Base-by-base conservation (phyloP, 202 grass and related monocot genomes). In the Schoenoplectus triqueter region DNA sequence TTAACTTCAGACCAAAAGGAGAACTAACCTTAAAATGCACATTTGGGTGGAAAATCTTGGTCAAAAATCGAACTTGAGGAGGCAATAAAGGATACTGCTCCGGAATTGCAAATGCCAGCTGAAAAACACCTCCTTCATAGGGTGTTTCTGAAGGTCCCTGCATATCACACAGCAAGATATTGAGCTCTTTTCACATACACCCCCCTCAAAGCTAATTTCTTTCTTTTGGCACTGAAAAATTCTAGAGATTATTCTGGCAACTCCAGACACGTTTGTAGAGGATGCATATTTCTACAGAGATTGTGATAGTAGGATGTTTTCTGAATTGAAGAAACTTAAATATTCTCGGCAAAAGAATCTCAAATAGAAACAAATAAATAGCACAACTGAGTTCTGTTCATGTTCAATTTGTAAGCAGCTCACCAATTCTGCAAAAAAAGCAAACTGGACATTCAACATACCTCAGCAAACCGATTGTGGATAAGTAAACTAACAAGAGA, bases 1-100 rank as follows among this genome's bases (percentile, higher is more conserved):
- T 73, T 11, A 10, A 10, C 46, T 50, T 50, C 2, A 22, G 47
- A 20, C 5, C 31, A 31, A 73, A 88, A 1, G 56, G 13, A 86
- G 66, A 79, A 44, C 39, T 87, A 73, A 98, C 96, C 96, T 98
- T 98, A 78, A 98, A 98, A 86, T 98, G 96, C 60, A 98, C 96
- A 69, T 98, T 98, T 50, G 96, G 96, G 74, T 98, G 96, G 86
- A 98, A 98, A 89, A 98, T 98, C 90, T 98, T 98, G 65, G 96
- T 95, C 69, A 98, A 70, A 80, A 98, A 98, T n/a, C 96, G 90
- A 85, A 98, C 93, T 98, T 98, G 96, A 6, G 96, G 96, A 89
- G 93, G 93, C 15, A 98, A 80, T 5, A 98, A 81, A 94, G 96
- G 96, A 66, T 98, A 98, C 80, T 95, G 96, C 64, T 98, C 93